Evolutionary conservation across 2,329 filamentous ascomycete genomes (phyloP).

Genomic region (Talaromyces pinophilus): DNA sequence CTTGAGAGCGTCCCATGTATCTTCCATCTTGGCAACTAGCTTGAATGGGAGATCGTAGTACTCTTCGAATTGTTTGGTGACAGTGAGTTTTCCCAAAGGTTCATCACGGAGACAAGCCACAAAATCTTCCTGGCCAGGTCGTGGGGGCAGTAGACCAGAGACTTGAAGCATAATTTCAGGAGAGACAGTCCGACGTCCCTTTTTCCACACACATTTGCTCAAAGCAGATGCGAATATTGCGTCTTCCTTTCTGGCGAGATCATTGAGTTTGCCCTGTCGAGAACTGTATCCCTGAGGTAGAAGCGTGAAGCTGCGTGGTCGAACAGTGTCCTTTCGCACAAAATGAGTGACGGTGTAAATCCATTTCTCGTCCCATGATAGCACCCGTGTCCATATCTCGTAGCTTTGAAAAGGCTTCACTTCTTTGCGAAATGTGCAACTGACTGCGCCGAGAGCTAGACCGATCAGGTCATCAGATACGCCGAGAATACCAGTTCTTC

Average conservation of each 20-base stretch:
- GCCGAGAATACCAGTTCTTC: conserved; percentile 22
- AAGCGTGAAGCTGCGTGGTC: conserved; percentile 23
- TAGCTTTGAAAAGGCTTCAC: conserved; percentile 30
- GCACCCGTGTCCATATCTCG: conserved; percentile 31
- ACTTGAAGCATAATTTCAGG: conserved; percentile 37
- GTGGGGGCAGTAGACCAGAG: conserved; percentile 25
- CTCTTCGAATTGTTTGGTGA: conserved; percentile 24
- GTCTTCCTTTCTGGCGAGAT: conserved; percentile 24
- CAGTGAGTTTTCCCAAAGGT: conserved; percentile 22
- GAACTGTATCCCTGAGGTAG: conserved; percentile 17
- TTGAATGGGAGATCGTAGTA: conserved; percentile 26
- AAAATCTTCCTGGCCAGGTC: conserved; percentile 24
- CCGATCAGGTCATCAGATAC: conserved; percentile 23
- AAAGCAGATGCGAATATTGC: conserved; percentile 25
- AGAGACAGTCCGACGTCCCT: conserved; percentile 31
- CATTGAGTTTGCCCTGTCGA: conserved; percentile 24
- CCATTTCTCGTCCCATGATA: conserved; percentile 37
- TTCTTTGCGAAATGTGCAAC: conserved; percentile 29
- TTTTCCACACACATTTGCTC: conserved; percentile 27
- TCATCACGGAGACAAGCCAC: conserved; percentile 21
- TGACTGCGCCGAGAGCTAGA: conserved; percentile 28
- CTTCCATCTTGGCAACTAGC: conserved; percentile 23
- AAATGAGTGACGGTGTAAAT: conserved; percentile 36
- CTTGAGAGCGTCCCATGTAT: conserved; percentile 20
- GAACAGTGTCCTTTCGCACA: conserved; percentile 26